Conservation (phyloP, 805 yeast species). For the Zygosaccharomyces rouxii region DNA sequence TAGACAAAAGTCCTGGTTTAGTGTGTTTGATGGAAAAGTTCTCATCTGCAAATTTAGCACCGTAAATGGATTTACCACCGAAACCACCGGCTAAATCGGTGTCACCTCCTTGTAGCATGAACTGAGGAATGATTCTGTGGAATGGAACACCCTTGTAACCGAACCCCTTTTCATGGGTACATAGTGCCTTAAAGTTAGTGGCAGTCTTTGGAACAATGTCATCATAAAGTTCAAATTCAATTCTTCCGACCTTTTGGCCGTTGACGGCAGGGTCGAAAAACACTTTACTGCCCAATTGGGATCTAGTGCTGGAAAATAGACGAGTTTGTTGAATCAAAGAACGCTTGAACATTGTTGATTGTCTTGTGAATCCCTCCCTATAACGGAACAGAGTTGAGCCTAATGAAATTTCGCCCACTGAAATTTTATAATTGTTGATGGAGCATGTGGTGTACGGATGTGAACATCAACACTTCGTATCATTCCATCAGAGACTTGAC, state of each 20-base stretch:
- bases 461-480: neutral
- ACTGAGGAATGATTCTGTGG: constrained; percentile 93
- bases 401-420: neutral
- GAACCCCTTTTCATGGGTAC: constrained; percentile 85
- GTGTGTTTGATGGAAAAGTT: constrained; percentile 70
- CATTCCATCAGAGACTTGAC: constrained; percentile 24
- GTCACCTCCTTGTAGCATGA: constrained; percentile 96
- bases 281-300: constrained; percentile 48
- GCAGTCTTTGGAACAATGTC: constrained; percentile 66
- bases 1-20: constrained; percentile 79
- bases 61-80: constrained; percentile 89
- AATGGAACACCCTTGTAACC: constrained; percentile 82
- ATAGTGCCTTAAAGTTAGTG: constrained; percentile 74
- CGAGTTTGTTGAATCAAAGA: constrained; percentile 36
- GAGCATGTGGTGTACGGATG: neutral
- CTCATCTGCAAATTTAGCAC: constrained; percentile 65
- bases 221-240: constrained; percentile 36
- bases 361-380: neutral
- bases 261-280: constrained; percentile 54
- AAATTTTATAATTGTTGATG: neutral
- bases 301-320: constrained; percentile 46
- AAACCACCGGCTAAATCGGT: constrained; percentile 82
- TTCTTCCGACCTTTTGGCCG: constrained; percentile 41
- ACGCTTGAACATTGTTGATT: constrained; percentile 19
- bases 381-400: neutral